Evolutionary conservation across 2,329 filamentous ascomycete genomes (phyloP), one percentile per base, ranked within the genome.

Genomic region (Coniochaeta sp.): DNA sequence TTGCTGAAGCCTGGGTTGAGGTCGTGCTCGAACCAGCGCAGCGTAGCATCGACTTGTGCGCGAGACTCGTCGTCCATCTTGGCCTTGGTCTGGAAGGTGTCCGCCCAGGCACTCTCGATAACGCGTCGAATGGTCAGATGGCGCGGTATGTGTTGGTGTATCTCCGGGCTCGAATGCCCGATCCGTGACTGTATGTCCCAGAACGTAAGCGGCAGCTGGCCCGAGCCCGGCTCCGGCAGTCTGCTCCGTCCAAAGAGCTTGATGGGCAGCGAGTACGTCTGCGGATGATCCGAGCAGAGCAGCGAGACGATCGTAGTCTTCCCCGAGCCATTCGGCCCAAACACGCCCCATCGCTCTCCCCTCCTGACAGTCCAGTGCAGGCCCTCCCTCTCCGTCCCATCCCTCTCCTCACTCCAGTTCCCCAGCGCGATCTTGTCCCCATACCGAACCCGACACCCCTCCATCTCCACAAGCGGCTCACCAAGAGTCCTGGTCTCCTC

Each of bases 291-390:
- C 1, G 93, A 98, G 62, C 91, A 96, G 62, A 99, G 89, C 6
- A 99, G 81, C 6, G 92, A 95, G 31, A 98, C 83, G 43, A 99
- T 82, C 0, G 95, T 99, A 0, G 95, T 99, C 77, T 99, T 99
- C 19, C 95, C 95, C 0, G 91, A 96, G 14, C 89, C 95, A 67
- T 99, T 98, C 34, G 93, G 89, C 0, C 95, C 95, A 69, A 99
- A 95, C 19, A 98, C 84, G 3, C 90, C 93, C 89, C 92, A 96
- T 63, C 93, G 86, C 71, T 97, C 87, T 26, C 93, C 93, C 58
- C 89, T 84, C 43, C 86, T 84, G 26, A 98, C 87, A 0, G 83
- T 90, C 91, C 95, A 97, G 69, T 88, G 82, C 6, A 98, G 77
- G 0, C 93, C 93, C 1, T 82, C 72, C 61, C 77, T 76, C 19